phyloP scores from a whole-genome alignment of 768 basidiomycete genomes.

The Trametes maxima region DNA sequence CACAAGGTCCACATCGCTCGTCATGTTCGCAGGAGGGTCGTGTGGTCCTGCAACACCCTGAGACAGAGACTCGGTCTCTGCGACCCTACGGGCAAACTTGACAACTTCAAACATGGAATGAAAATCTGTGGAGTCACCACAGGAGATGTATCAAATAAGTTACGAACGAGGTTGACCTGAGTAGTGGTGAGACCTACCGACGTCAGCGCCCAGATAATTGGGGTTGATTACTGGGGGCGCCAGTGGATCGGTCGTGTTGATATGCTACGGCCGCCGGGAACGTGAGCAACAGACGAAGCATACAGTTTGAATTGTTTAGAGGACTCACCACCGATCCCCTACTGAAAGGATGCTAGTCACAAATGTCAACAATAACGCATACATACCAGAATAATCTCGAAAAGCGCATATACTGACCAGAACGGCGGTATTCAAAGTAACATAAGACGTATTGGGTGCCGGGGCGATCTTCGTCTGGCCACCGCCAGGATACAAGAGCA shows the following conservation, averaged over 20 bases:
- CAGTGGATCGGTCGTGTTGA: conserved; percentile 3
- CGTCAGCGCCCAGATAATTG: not conserved
- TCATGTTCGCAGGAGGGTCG: not conserved
- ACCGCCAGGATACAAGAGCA: conserved; percentile 4
- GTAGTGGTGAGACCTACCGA: not conserved
- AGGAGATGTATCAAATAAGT: no score
- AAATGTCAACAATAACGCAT: no score
- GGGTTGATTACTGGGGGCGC: conserved; percentile 5
- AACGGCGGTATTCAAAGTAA: not conserved
- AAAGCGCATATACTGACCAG: not conserved
- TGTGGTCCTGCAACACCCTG: not conserved
- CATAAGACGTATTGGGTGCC: not conserved
- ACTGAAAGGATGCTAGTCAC: conserved; percentile 3
- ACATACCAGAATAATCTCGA: not conserved
- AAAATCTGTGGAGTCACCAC: not conserved
- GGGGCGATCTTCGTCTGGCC: not conserved
- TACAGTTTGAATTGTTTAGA: no score
- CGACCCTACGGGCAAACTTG: not conserved
- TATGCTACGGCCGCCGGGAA: not conserved
- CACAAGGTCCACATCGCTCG: not conserved
- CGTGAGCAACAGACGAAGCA: not conserved
- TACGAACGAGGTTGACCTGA: not conserved
- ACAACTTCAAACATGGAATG: not conserved
- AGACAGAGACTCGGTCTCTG: not conserved
- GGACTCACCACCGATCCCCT: not conserved